These are phyloP conservation scores for Cornus controversa DNA, from an alignment of 148 eudicot genomes.

Conservation along the genomic window DNA sequence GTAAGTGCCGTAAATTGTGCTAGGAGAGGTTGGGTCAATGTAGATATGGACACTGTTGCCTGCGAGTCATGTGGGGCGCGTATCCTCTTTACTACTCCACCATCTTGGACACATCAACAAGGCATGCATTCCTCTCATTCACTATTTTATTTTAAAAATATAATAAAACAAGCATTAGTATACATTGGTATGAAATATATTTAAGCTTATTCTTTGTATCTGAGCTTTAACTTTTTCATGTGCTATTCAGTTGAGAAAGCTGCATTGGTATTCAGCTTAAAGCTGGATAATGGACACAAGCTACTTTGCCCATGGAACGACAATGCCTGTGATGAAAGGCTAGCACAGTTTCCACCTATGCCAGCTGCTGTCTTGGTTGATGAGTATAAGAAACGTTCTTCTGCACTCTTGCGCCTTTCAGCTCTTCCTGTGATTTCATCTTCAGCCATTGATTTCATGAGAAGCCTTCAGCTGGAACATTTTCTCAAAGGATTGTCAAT, in stretches of 20 bases:
- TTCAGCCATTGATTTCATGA: conserved; percentile 53
- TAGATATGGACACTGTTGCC: conserved; percentile 59
- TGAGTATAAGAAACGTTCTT: conserved; percentile 62
- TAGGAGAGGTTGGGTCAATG: conserved; percentile 91
- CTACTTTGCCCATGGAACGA: conserved; percentile 86
- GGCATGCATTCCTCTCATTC: conserved; percentile 46
- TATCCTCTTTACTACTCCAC: conserved; percentile 76
- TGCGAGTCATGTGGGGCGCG: conserved; percentile 87
- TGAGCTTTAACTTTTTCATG: conserved; percentile 1
- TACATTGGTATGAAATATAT: neutral
- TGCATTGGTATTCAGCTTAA: conserved; percentile 83
- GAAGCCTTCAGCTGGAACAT: conserved; percentile 57
- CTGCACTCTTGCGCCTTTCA: conserved; percentile 54
- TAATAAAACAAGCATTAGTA: neutral
- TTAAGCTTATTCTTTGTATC: neutral
- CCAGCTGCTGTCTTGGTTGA: conserved; percentile 57
- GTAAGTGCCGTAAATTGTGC: conserved; percentile 89
- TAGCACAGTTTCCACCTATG: conserved; percentile 71
- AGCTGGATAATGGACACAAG: conserved; percentile 90
- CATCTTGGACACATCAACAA: conserved; percentile 79
- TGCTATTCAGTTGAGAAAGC: conserved; percentile 79
- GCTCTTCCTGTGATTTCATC: conserved; percentile 73
- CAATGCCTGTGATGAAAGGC: conserved; percentile 73
- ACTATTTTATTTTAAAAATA: neutral
- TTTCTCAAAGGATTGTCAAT: conserved; percentile 54